Evolutionary conservation across 2,329 filamentous ascomycete genomes (phyloP), one percentile per base, ranked within the genome.

Genomic region (Aspergillus fumigatiaffinis): DNA sequence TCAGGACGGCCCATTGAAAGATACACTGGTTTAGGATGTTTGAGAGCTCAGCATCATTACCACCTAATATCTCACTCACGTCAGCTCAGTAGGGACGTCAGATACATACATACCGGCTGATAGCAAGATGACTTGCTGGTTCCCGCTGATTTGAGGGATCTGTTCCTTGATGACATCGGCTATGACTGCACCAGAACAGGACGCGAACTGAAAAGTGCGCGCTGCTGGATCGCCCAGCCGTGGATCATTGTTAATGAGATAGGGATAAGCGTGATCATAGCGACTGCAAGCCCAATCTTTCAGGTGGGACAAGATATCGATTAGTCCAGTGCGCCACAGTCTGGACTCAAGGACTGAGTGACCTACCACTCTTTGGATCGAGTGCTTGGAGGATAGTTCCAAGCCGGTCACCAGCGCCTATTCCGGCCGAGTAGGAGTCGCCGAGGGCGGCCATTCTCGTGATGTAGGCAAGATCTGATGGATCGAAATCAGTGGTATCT

Each of bases 351-450:
- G n/a, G n/a, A n/a, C n/a, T n/a, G n/a, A n/a, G n/a, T n/a, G n/a
- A n/a, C n/a, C n/a, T n/a, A n/a, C n/a, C n/a, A n/a, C n/a, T n/a
- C n/a, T n/a, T n/a, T n/a, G n/a, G n/a, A n/a, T n/a, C n/a, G n/a
- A n/a, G n/a, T n/a, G n/a, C n/a, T n/a, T n/a, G n/a, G n/a, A n/a
- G n/a, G n/a, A n/a, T n/a, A n/a, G n/a, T n/a, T n/a, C n/a, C n/a
- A n/a, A n/a, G n/a, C n/a, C 57, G 51, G 38, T 53, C 25, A 48
- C 57, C 57, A 12, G 57, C 54, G 7, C 57, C 57, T 29, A 59
- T 59, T 51, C 56, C 53, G 41, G 58, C 56, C 38, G 58, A 58
- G 38, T 60, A 60, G 21, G 53, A 60, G 32, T 60, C 58, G 10
- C 56, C 58, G 32, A 60, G 52, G 25, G 58, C 58, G 14, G 58